A percentile compares a stretch with the other conserved stretches of the same genome.
phyloP scores from a whole-genome alignment of 1,139 yeast genomes.

The Trichomonascaceae sp. region DNA sequence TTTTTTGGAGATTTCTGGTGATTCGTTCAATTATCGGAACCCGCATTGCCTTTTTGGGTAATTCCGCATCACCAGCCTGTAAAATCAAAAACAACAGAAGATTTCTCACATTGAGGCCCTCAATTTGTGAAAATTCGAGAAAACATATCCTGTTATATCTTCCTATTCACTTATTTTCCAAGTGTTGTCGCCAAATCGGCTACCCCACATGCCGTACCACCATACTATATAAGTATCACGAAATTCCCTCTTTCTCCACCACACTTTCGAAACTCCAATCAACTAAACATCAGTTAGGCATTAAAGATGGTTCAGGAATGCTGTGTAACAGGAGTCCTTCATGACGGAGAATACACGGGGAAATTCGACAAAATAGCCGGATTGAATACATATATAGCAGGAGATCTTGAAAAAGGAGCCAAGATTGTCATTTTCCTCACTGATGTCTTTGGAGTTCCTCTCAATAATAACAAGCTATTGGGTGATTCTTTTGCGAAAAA shows the following conservation, averaged over 20 bases:
- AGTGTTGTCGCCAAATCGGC: background rate
- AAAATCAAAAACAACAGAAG: background rate
- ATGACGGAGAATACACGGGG: conserved; percentile 39
- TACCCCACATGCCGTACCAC: background rate
- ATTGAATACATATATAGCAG: conserved; percentile 50
- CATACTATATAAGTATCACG: background rate
- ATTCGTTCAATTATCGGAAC: background rate
- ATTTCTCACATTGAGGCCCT: no score
- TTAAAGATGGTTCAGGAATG: background rate
- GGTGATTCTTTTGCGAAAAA: conserved; percentile 70
- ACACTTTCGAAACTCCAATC: background rate
- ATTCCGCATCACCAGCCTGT: background rate
- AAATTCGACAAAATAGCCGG: conserved; percentile 40
- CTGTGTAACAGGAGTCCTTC: conserved; percentile 22
- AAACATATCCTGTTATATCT: no score
- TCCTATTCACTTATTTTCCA: no score
- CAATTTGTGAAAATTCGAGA: no score
- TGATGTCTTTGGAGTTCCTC: conserved; percentile 61
- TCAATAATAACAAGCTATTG: conserved; percentile 49
- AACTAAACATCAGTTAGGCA: background rate
- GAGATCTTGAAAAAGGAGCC: conserved; percentile 40
- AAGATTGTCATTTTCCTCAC: conserved; percentile 56
- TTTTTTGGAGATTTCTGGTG: background rate
- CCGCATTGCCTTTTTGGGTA: background rate
- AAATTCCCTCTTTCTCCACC: background rate